These are phyloP conservation scores for Xylaria bambusicola DNA, from an alignment of 495 filamentous ascomycete species.

Conservation along the genomic window DNA sequence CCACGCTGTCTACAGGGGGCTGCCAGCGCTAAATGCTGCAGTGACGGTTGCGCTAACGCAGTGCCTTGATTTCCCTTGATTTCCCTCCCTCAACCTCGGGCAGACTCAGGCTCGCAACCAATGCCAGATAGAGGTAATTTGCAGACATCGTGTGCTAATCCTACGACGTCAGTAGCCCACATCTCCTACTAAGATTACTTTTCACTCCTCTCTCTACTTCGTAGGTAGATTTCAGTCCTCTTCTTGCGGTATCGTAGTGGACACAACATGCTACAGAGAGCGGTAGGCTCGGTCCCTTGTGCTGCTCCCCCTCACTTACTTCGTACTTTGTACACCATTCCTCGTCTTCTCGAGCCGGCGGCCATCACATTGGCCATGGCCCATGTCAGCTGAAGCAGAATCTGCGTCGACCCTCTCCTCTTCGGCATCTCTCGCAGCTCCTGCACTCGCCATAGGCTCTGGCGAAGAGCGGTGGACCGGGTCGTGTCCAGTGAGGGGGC, in stretches of 20 bases:
- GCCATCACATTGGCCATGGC: conserved; percentile 19
- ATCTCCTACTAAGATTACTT: too few relatives aligned
- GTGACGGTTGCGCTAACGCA: too few relatives aligned
- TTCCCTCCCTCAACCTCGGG: not conserved
- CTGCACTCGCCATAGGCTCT: conserved; percentile 32
- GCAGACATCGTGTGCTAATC: conserved; percentile 8
- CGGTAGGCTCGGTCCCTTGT: not conserved
- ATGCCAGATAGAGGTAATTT: conserved; percentile 10
- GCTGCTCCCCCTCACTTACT: not conserved
- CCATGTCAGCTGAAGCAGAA: conserved; percentile 13
- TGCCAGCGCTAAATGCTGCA: too few relatives aligned
- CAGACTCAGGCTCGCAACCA: too few relatives aligned
- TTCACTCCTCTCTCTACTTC: not conserved
- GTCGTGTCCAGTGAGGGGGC: conserved; percentile 16
- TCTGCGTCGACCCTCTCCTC: conserved; percentile 11
- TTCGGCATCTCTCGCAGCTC: conserved; percentile 16
- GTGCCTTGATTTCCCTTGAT: too few relatives aligned
- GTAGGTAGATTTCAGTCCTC: not conserved
- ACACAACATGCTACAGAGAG: too few relatives aligned
- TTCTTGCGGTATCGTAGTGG: not conserved
- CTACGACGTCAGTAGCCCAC: not conserved
- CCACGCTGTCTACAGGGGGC: too few relatives aligned
- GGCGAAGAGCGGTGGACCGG: not conserved
- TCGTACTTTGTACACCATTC: not conserved
- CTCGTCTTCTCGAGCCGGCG: too few relatives aligned